Conservation (phyloP, 805 yeast species). For the Wickerhamomyces bovis region DNA sequence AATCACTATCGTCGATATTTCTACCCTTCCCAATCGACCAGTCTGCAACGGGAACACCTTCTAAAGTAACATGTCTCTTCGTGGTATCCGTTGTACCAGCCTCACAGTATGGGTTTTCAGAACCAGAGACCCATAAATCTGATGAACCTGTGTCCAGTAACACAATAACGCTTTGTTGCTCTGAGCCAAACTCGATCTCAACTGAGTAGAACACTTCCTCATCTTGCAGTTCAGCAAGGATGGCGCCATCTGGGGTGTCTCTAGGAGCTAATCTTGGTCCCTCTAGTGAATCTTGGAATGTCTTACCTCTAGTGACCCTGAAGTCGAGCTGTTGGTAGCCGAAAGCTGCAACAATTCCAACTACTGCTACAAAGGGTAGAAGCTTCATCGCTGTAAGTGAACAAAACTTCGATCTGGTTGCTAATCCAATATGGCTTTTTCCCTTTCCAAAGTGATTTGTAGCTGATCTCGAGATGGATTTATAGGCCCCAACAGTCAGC, state of each 20-base stretch:
- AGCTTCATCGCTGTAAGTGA: too few relatives aligned
- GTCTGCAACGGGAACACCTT: background rate
- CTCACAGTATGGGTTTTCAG: conserved; percentile 25
- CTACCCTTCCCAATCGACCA: too few relatives aligned
- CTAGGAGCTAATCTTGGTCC: background rate
- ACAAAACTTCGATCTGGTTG: too few relatives aligned
- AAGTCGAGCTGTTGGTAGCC: background rate
- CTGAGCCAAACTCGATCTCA: conserved; percentile 9
- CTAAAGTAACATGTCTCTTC: background rate
- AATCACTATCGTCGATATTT: background rate
- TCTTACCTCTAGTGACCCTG: background rate
- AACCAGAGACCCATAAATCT: conserved; percentile 29
- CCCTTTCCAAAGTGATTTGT: too few relatives aligned
- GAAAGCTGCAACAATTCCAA: background rate
- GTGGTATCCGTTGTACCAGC: background rate
- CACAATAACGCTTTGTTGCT: conserved; percentile 20
- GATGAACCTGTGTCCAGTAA: conserved; percentile 31
- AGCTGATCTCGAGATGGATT: too few relatives aligned
- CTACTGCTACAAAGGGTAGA: too few relatives aligned
- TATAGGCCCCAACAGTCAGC: too few relatives aligned
- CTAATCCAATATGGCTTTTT: too few relatives aligned
- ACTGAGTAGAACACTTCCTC: conserved; percentile 9
- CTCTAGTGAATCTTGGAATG: background rate
- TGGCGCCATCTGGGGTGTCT: background rate
- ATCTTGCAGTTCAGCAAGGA: background rate